Evolutionary conservation across 495 filamentous ascomycete genomes (phyloP).

Genomic region (Aspergillus cristatus): DNA sequence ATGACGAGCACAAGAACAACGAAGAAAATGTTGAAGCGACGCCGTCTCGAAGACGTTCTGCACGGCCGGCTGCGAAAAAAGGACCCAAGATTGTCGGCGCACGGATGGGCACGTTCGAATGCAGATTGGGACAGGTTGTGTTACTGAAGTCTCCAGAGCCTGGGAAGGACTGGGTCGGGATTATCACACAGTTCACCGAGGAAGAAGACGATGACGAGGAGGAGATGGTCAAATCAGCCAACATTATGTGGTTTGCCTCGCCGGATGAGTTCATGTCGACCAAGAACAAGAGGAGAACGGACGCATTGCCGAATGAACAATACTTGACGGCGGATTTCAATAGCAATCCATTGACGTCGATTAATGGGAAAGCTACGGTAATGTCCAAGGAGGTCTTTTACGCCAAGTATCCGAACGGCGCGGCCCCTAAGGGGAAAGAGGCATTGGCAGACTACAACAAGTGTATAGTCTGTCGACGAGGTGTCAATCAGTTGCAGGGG

Average conservation of each 20-base stretch:
- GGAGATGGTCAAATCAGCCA: slow-evolving; percentile 48
- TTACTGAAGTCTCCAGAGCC: slow-evolving; percentile 76
- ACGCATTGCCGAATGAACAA: slow-evolving; percentile 81
- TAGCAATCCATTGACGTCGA: slow-evolving; percentile 73
- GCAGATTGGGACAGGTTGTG: slow-evolving; percentile 69
- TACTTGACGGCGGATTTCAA: slow-evolving; percentile 85
- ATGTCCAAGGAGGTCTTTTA: slow-evolving; percentile 62
- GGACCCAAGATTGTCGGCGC: slow-evolving; percentile 62
- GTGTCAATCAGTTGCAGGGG: slow-evolving; percentile 76
- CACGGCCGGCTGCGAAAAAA: slow-evolving; percentile 15
- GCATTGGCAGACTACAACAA: slow-evolving; percentile 65
- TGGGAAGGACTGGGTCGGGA: slow-evolving; percentile 81
- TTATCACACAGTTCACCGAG: slow-evolving; percentile 70
- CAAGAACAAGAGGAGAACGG: slow-evolving; percentile 73
- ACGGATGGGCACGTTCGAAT: slow-evolving; percentile 76
- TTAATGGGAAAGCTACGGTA: slow-evolving; percentile 78
- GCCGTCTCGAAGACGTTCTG: slow-evolving; percentile 23
- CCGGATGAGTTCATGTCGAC: slow-evolving; percentile 69
- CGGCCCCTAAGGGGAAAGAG: slow-evolving; percentile 55
- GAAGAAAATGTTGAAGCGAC: slow-evolving; percentile 30
- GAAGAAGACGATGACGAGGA: slow-evolving; percentile 50
- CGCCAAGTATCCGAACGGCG: slow-evolving; percentile 63
- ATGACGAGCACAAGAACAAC: slow-evolving; percentile 14
- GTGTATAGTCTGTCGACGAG: slow-evolving; percentile 81
- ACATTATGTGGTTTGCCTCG: slow-evolving; percentile 88